These are phyloP conservation scores for Amylocystis lapponica DNA, from an alignment of 768 basidiomycete genomes.

Conservation along the genomic window DNA sequence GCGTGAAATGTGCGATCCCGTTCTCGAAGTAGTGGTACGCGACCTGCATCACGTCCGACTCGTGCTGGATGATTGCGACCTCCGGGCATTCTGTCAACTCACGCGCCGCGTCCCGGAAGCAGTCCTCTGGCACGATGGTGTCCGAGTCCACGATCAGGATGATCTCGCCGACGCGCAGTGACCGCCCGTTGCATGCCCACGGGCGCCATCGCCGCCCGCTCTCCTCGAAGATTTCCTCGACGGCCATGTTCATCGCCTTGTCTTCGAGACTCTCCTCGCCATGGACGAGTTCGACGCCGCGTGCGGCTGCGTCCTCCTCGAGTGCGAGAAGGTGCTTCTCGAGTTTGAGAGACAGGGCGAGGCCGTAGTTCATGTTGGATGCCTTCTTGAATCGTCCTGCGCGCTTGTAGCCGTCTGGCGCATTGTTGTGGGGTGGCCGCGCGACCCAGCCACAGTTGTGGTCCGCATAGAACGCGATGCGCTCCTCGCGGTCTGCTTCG, in stretches of 20 bases:
- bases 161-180: conserved; percentile 71
- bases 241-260: conserved; percentile 61
- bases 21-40: conserved; percentile 89
- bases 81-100: conserved; percentile 80
- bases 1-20: conserved; percentile 83
- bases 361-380: conserved; percentile 85
- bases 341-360: conserved; percentile 58
- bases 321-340: conserved; percentile 46
- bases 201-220: conserved; percentile 57
- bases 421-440: conserved; percentile 61
- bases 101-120: conserved; percentile 83
- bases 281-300: conserved; percentile 33
- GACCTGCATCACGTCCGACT: conserved; percentile 91
- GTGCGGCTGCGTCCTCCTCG: conserved; percentile 34
- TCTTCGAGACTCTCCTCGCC: conserved; percentile 59
- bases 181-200: conserved; percentile 72
- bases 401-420: conserved; percentile 65
- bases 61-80: conserved; percentile 87
- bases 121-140: conserved; percentile 80
- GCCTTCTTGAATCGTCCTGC: conserved; percentile 94
- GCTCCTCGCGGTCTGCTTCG: conserved; percentile 55
- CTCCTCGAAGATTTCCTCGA: conserved; percentile 66
- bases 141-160: conserved; percentile 82
- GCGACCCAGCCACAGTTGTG: conserved; percentile 83
- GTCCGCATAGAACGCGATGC: conserved; percentile 69